A percentile compares a stretch with the other conserved stretches of the same genome.
Conservation (phyloP, 179 eudicot genomes). For the Gypsophila paniculata region DNA sequence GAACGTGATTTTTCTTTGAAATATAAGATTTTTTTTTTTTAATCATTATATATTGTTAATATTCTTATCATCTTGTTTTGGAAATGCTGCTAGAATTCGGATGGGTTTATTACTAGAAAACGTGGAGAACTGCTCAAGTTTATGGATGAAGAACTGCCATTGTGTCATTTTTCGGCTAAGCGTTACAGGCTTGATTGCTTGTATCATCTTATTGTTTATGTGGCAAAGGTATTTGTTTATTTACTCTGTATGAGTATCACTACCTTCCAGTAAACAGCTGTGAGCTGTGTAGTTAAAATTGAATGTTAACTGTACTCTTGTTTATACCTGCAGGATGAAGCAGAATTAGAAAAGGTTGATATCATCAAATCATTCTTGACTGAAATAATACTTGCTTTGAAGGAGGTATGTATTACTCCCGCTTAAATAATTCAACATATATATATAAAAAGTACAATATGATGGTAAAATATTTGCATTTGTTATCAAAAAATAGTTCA, state of each 20-base stretch:
- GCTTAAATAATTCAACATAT: too few species aligned
- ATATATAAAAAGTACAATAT: too few species aligned
- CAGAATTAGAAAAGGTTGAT: conserved; percentile 45
- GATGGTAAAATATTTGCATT: too few species aligned
- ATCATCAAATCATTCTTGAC: conserved; percentile 64
- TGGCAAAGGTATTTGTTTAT: conserved; percentile 49
- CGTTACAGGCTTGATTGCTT: conserved; percentile 89
- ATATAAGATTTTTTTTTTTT: not conserved
- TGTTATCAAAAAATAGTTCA: too few species aligned
- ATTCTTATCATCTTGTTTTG: conserved; percentile 11
- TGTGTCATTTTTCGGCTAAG: conserved; percentile 89
- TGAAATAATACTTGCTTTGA: conserved; percentile 83
- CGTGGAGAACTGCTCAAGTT: conserved; percentile 54
- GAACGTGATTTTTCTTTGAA: not conserved
- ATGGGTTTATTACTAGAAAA: conserved; percentile 53
- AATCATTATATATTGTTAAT: not conserved
- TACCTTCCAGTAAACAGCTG: not conserved
- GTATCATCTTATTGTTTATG: conserved; percentile 64
- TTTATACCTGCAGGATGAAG: conserved; percentile 48
- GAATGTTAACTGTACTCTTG: not conserved
- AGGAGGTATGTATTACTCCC: conserved; percentile 54
- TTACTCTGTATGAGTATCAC: not conserved
- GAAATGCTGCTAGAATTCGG: conserved; percentile 44
- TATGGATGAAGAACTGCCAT: conserved; percentile 73
- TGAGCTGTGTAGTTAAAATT: not conserved